Evolutionary conservation across 2,329 filamentous ascomycete genomes (phyloP).

Genomic region (Trichoderma citrinoviride): DNA sequence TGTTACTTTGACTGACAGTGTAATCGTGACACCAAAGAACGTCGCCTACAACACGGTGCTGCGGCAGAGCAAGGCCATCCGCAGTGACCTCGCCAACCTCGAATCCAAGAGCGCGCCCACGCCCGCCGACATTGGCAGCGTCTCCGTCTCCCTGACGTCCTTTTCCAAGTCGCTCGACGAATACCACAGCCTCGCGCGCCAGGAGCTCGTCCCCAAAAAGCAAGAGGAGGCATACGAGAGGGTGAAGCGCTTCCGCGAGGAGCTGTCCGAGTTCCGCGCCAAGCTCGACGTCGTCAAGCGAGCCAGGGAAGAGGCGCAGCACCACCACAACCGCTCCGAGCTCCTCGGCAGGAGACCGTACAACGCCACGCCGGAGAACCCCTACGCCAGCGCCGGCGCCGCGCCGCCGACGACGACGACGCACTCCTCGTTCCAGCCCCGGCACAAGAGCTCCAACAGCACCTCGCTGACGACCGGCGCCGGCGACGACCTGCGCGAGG

Average conservation of each 20-base stretch:
- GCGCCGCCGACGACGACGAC: slow-evolving; percentile 40
- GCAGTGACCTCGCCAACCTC: slow-evolving; percentile 71
- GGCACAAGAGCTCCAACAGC: slow-evolving; percentile 41
- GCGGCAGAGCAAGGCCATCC: slow-evolving; percentile 78
- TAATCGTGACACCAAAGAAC: slow-evolving; percentile 51
- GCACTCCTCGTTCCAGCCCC: slow-evolving; percentile 40
- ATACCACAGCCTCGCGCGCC: slow-evolving; percentile 79
- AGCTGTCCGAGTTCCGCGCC: slow-evolving; percentile 75
- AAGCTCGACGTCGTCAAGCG: slow-evolving; percentile 76
- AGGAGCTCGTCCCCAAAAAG: slow-evolving; percentile 87
- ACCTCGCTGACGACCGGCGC: slow-evolving; percentile 41
- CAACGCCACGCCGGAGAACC: slow-evolving; percentile 81
- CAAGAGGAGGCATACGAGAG: slow-evolving; percentile 87
- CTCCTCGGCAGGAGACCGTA: slow-evolving; percentile 83
- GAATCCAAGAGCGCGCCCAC: slow-evolving; percentile 63
- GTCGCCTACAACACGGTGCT: slow-evolving; percentile 82
- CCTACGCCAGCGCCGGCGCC: slow-evolving; percentile 64
- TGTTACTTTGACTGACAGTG: background rate
- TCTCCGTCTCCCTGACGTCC: slow-evolving; percentile 72
- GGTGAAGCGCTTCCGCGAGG: slow-evolving; percentile 77
- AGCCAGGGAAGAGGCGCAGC: slow-evolving; percentile 70
- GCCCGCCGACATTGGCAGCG: slow-evolving; percentile 58
- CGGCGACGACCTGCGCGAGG: slow-evolving; percentile 68
- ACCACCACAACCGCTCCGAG: slow-evolving; percentile 68
- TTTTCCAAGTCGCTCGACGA: slow-evolving; percentile 91